These are phyloP conservation scores for Bertia moriformis DNA, from an alignment of 2,329 filamentous ascomycete species.

Conservation along the genomic window DNA sequence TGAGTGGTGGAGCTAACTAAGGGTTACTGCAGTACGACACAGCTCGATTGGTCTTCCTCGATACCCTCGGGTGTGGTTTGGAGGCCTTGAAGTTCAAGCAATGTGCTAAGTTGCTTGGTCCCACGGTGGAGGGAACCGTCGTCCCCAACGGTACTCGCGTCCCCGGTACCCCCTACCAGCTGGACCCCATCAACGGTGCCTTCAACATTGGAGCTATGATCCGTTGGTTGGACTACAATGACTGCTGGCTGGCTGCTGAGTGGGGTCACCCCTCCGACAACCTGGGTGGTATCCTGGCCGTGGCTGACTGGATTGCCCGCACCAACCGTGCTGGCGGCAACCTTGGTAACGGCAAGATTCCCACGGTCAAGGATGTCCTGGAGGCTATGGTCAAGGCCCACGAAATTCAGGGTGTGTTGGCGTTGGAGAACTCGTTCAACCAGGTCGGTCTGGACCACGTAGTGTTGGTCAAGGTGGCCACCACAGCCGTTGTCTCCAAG, in stretches of 20 bases:
- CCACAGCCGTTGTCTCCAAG: constrained; percentile 19
- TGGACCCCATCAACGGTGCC: constrained; percentile 21
- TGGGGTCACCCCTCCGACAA: constrained; percentile 27
- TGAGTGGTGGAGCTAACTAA: not conserved
- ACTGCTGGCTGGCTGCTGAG: constrained; percentile 21
- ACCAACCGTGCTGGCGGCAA: constrained; percentile 67
- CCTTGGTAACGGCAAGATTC: constrained; percentile 62
- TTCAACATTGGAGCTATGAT: constrained; percentile 21
- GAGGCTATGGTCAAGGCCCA: constrained; percentile 21
- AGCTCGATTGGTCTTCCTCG: constrained; percentile 87
- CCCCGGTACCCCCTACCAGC: constrained; percentile 17
- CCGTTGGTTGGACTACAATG: constrained; percentile 24
- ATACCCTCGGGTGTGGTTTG: constrained; percentile 90
- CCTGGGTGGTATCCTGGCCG: constrained; percentile 18
- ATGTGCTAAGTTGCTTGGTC: constrained; percentile 87
- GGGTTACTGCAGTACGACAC: constrained; percentile 63
- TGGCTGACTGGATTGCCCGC: constrained; percentile 41
- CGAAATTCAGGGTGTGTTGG: constrained; percentile 23
- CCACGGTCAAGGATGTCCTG: constrained; percentile 17
- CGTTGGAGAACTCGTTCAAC: constrained; percentile 20
- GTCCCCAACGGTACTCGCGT: constrained; percentile 43
- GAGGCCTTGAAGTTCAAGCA: constrained; percentile 92
- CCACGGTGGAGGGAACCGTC: constrained; percentile 74
- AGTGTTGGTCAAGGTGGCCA: constrained; percentile 23
- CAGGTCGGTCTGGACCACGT: constrained; percentile 21